Evolutionary conservation across 192 early-diverging fungal genomes (phyloP).

Genomic region (Thoreauomyces humboldtii): DNA sequence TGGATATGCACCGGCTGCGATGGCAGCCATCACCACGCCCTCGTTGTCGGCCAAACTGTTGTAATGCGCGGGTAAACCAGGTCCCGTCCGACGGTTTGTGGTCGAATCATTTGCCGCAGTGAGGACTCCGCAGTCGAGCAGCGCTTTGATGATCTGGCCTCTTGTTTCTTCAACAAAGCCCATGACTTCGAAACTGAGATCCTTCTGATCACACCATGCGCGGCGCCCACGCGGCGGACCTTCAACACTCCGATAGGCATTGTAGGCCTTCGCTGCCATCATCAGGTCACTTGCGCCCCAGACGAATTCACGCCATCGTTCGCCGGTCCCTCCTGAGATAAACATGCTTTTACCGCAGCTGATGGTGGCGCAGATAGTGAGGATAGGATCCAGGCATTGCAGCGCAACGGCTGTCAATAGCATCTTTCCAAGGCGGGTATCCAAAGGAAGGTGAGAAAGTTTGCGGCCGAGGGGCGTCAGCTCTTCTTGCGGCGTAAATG

Average conservation of each 20-base stretch:
- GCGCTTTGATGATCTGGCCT: not conserved
- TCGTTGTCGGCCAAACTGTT: not conserved
- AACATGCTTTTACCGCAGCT: conserved; percentile 26
- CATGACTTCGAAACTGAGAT: not conserved
- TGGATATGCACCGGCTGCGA: not conserved
- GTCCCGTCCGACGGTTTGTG: not conserved
- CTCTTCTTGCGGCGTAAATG: conserved; percentile 39
- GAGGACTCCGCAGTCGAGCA: conserved; percentile 7
- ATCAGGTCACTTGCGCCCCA: conserved; percentile 22
- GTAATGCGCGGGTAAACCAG: not conserved
- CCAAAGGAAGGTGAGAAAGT: conserved; percentile 70
- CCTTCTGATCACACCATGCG: not conserved
- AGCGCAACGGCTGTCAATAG: conserved; percentile 19
- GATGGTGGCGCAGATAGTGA: conserved; percentile 27
- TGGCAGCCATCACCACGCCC: not conserved
- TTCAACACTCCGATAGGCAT: conserved; percentile 5
- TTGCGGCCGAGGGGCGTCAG: conserved; percentile 70
- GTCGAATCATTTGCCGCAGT: not conserved
- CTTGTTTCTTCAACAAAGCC: not conserved
- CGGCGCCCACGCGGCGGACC: not conserved
- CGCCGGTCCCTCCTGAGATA: not conserved
- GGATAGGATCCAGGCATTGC: conserved; percentile 33
- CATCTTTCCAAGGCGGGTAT: conserved; percentile 66
- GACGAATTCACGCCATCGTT: conserved; percentile 14
- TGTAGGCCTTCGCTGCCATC: conserved; percentile 20